Conservation (phyloP, 305 asterid species). For the Fraxinus platypoda region DNA sequence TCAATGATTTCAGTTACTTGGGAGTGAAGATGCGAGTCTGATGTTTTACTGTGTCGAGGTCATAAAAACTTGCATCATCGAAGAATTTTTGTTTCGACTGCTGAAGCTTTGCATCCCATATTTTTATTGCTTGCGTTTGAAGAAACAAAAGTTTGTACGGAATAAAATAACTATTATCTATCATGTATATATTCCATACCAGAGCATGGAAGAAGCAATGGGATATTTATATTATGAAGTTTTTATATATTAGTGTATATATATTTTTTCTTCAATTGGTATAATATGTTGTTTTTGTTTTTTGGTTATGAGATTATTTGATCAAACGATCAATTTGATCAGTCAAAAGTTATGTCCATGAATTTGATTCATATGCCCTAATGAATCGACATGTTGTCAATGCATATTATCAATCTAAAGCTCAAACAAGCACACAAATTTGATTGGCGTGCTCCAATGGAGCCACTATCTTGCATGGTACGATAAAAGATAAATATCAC, state of each 20-base stretch:
- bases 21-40: constrained; percentile 37
- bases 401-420: neutral
- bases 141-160: constrained; percentile 16
- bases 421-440: neutral
- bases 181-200: constrained; percentile 26
- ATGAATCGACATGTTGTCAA: neutral
- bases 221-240: neutral
- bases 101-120: neutral
- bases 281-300: neutral
- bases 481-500: neutral
- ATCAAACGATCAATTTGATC: neutral
- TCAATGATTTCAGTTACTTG: constrained; percentile 80
- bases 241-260: neutral
- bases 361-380: neutral
- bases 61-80: constrained; percentile 11
- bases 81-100: constrained; percentile 21
- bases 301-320: neutral
- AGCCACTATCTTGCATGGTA: neutral
- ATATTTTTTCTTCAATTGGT: neutral
- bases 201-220: constrained; percentile 7
- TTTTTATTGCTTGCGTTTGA: constrained; percentile 2
- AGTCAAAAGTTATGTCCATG: neutral
- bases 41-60: neutral
- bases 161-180: constrained; percentile 3
- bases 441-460: neutral